phyloP scores from a whole-genome alignment of 73 alveolate genomes.

The Paramecium caudatum region DNA sequence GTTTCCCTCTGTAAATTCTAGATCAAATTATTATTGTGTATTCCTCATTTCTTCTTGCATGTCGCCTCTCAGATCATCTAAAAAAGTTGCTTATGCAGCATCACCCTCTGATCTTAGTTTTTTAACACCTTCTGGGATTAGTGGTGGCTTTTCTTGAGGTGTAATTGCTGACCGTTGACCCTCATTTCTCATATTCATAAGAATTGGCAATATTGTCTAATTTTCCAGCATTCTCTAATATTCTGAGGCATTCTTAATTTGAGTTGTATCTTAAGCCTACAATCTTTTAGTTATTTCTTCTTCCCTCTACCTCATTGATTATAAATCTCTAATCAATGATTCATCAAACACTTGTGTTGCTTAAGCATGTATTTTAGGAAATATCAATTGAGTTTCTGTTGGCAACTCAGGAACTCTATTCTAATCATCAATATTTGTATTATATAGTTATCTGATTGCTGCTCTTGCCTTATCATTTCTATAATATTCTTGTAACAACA shows the following conservation, averaged over 20 bases:
- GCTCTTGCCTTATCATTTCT: constrained; percentile 14
- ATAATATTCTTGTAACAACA: constrained; percentile 13
- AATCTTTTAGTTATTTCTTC: constrained; percentile 37
- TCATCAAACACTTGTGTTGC: constrained; percentile 25
- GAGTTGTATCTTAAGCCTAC: neutral
- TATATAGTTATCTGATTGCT: constrained; percentile 14
- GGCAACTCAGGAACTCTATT: neutral
- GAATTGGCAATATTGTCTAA: neutral
- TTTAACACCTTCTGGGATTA: neutral
- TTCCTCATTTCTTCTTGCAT: neutral
- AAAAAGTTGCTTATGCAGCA: constrained; percentile 1
- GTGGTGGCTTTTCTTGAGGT: neutral
- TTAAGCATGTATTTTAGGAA: constrained; percentile 35
- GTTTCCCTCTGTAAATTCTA: constrained; percentile 8
- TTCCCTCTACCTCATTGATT: constrained; percentile 29
- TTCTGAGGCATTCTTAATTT: constrained; percentile 18
- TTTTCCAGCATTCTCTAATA: constrained; percentile 46
- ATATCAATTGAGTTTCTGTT: neutral
- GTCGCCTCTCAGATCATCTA: neutral
- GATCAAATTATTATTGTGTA: neutral
- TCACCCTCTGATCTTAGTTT: constrained; percentile 54
- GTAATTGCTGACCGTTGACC: neutral
- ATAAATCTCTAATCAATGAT: neutral
- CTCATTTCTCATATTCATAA: neutral
- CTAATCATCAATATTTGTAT: neutral